Percentiles rank a stretch among this genome's conserved stretches.
phyloP scores from a whole-genome alignment of 257 asterid species.

The Lycium barbarum region DNA sequence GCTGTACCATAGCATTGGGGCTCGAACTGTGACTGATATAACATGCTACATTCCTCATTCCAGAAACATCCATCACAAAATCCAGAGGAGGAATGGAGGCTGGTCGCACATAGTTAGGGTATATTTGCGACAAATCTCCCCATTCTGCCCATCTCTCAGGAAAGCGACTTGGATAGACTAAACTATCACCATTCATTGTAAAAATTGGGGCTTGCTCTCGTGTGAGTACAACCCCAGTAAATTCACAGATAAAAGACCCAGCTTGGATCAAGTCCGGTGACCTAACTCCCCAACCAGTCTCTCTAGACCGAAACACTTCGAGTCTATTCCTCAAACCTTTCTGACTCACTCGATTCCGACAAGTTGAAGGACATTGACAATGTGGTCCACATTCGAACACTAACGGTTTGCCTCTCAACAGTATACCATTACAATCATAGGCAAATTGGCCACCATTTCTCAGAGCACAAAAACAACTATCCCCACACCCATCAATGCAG shows the following conservation, averaged over 20 bases:
- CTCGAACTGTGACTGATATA: conserved; percentile 80
- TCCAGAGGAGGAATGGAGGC: conserved; percentile 76
- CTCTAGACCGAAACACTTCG: conserved; percentile 87
- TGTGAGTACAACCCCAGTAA: conserved; percentile 83
- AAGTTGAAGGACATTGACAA: conserved; percentile 73
- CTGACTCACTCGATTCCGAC: conserved; percentile 81
- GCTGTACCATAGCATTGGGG: conserved; percentile 84
- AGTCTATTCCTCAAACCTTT: conserved; percentile 73
- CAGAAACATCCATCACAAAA: conserved; percentile 84
- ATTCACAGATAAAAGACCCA: conserved; percentile 92
- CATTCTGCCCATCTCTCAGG: conserved; percentile 82
- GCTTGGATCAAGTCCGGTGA: conserved; percentile 85
- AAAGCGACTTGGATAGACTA: conserved; percentile 80
- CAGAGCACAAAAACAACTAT: conserved; percentile 66
- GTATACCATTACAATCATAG: conserved; percentile 65
- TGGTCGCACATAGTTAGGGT: conserved; percentile 63
- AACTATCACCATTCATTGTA: conserved; percentile 87
- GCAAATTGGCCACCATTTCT: conserved; percentile 84
- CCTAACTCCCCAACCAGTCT: conserved; percentile 96
- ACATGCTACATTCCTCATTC: conserved; percentile 88
- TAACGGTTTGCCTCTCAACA: conserved; percentile 81
- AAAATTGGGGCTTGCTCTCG: conserved; percentile 73
- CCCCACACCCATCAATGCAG: conserved; percentile 64
- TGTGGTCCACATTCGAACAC: conserved; percentile 85
- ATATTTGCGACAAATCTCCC: conserved; percentile 74